phyloP scores from a whole-genome alignment of 129 eudicot genomes.

The Heracleum sosnowskyi region DNA sequence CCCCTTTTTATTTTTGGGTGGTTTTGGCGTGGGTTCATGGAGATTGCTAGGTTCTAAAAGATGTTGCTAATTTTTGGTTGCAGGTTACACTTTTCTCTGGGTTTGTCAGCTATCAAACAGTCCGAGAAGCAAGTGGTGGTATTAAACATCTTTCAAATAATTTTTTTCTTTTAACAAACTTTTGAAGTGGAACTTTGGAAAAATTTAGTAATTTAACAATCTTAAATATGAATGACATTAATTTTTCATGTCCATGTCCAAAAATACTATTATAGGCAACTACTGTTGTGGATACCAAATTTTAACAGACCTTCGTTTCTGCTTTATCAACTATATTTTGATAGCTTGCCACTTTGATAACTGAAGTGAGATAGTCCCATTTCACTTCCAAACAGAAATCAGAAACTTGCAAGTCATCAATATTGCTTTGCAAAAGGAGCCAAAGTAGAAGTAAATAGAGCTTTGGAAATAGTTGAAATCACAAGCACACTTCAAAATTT shows the following conservation, averaged over 20 bases:
- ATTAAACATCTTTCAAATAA: slow-evolving; percentile 1
- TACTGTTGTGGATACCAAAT: background rate
- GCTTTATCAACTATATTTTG: background rate
- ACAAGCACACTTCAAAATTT: background rate
- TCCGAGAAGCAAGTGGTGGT: slow-evolving; percentile 94
- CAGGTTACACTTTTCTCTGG: slow-evolving; percentile 98
- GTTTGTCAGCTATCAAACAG: slow-evolving; percentile 96
- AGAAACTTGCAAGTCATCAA: background rate
- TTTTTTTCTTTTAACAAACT: background rate
- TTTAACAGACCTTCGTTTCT: background rate
- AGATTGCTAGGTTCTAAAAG: slow-evolving; percentile 8
- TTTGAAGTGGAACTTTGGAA: background rate
- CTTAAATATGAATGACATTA: background rate
- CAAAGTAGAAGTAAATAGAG: background rate
- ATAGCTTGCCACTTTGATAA: background rate
- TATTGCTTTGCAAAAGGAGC: background rate
- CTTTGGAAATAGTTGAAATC: background rate
- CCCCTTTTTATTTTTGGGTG: background rate
- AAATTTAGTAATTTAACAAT: background rate
- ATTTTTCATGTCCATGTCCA: background rate
- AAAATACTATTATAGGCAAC: background rate
- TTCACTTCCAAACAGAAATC: background rate
- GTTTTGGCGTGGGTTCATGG: background rate
- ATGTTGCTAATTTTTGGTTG: slow-evolving; percentile 26
- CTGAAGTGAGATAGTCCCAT: background rate